phyloP scores from a whole-genome alignment of 768 basidiomycete genomes.

The Sutorius australiensis region DNA sequence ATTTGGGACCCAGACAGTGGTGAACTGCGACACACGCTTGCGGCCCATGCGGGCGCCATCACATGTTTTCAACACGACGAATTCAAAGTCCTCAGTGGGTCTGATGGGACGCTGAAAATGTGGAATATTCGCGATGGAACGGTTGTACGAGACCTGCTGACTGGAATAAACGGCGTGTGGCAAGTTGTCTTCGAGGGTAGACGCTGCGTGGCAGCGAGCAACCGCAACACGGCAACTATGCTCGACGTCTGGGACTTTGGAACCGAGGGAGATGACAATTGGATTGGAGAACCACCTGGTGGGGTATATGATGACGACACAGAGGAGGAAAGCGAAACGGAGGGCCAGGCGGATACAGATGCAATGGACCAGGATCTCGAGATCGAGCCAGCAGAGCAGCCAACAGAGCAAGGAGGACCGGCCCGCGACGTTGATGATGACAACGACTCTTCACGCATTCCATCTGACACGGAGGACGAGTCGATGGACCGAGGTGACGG shows the following conservation, averaged over 20 bases:
- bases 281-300: constrained; percentile 74
- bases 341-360: constrained; percentile 59
- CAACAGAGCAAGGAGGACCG: constrained; percentile 24
- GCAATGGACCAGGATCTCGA: constrained; percentile 69
- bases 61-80: constrained; percentile 99
- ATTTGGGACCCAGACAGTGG: constrained; percentile 92
- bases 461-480: constrained; percentile 32
- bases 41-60: constrained; percentile 94
- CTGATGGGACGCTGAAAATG: constrained; percentile 96
- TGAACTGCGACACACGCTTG: constrained; percentile 73
- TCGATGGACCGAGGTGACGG: constrained; percentile 30
- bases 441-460: constrained; percentile 23
- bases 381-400: constrained; percentile 32
- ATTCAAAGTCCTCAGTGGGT: constrained; percentile 92
- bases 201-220: constrained; percentile 93
- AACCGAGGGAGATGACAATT: constrained; percentile 66
- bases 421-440: constrained; percentile 28
- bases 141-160: constrained; percentile 83
- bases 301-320: constrained; percentile 71
- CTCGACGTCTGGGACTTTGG: constrained; percentile 93
- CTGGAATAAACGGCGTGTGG: constrained; percentile 94
- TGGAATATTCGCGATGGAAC: constrained; percentile 92
- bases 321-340: constrained; percentile 41
- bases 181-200: constrained; percentile 94
- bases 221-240: constrained; percentile 70